Evolutionary conservation across 306 rosid species (phyloP), one percentile per base, ranked within the genome.

Genomic region (Fagus sylvatica): DNA sequence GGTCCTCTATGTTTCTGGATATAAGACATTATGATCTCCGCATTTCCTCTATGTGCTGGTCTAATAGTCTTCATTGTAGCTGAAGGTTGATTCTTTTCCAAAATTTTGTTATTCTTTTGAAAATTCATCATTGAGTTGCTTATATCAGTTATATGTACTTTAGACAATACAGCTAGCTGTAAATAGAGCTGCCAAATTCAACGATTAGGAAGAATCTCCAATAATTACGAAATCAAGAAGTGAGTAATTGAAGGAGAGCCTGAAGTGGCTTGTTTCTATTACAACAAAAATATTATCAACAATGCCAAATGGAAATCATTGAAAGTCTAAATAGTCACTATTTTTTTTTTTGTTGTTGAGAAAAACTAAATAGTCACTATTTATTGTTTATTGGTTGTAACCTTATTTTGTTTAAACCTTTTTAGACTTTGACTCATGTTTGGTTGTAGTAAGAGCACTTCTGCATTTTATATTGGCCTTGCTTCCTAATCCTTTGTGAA

Each of bases 111-210:
- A 0, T 41, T 69, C 49, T n/a, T 69, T 74, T 73, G 54, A 15
- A 55, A 30, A n/a, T 32, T 40, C 46, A 67, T 60, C 28, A n/a
- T 16, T 57, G 40, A 43, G 67, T 74, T 54, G 17, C 43, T 48
- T 65, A 46, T 64, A n/a, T 79, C 54, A 22, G 28, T 22, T 22
- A 22, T 22, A 22, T 22, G 28, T 22, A 74, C 81, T 11, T 78
- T 84, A 65, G 92, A 86, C 36, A 88, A 86, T 69, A 86, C 92
- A 46, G 88, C 83, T 81, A 59, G 90, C 90, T 3, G 78, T 88
- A 59, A 85, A 88, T 7, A 85, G 90, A 81, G 88, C 88, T 71
- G 81, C 85, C n/a, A 81, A 84, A 81, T 76, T 48, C 17, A 79
- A 72, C 22, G 46, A 72, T n/a, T 41, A 42, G 32, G 83, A 79